phyloP scores from a whole-genome alignment of 73 alveolate species.

The Effrenium voratum region DNA sequence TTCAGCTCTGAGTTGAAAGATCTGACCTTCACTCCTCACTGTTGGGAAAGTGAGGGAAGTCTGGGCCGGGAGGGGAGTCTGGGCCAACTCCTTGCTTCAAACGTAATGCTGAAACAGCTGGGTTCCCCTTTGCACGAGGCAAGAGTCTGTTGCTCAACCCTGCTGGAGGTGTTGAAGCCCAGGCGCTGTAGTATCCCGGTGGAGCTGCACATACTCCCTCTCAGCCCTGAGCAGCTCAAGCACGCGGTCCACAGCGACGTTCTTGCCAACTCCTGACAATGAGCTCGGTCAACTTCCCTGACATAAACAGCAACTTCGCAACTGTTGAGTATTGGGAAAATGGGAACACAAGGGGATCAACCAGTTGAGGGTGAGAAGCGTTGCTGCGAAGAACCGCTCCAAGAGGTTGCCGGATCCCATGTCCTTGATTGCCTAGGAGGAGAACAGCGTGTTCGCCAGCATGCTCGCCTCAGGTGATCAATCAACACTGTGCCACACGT shows the following conservation, averaged over 20 bases:
- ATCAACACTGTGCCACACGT: not conserved
- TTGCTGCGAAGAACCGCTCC: not conserved
- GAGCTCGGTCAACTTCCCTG: not conserved
- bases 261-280: conserved; percentile 48
- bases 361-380: no score
- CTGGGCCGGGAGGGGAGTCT: no score
- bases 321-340: no score
- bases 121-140: no score
- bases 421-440: conserved; percentile 69
- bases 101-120: no score
- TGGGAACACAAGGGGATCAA: no score
- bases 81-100: no score
- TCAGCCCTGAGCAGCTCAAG: conserved; percentile 44
- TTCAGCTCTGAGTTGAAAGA: no score
- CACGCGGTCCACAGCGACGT: conserved; percentile 39
- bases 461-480: conserved; percentile 31
- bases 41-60: no score
- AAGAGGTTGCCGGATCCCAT: not conserved
- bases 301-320: not conserved
- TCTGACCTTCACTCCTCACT: no score
- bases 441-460: conserved; percentile 59
- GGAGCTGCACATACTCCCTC: conserved; percentile 70
- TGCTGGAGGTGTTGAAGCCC: not conserved
- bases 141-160: not conserved
- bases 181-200: conserved; percentile 64